Percentiles rank a stretch among this genome's conserved stretches.
Evolutionary conservation across 768 basidiomycete species (phyloP).

Genomic region (Saitozyma sp.): DNA sequence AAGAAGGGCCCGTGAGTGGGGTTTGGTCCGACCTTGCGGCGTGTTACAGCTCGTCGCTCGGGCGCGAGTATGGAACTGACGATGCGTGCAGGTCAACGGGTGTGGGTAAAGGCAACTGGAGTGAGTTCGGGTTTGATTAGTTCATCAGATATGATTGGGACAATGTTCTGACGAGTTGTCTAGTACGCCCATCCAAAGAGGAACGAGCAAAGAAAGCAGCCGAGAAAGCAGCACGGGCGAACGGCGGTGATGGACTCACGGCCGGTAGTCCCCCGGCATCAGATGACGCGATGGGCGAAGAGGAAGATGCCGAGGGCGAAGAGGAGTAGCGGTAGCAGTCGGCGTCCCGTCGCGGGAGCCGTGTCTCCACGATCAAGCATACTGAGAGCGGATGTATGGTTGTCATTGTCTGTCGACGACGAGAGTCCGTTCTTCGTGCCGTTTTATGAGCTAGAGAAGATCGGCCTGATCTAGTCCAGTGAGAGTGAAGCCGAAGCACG

Average conservation of each 20-base stretch:
- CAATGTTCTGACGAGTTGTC: conserved; percentile 8
- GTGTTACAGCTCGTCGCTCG: neutral
- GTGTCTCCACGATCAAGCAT: no score
- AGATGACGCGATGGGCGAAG: conserved; percentile 16
- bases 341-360: neutral
- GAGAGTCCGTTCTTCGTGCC: no score
- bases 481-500: no score
- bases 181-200: conserved; percentile 47
- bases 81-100: conserved; percentile 13
- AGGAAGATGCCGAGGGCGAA: conserved; percentile 40
- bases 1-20: conserved; percentile 36
- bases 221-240: conserved; percentile 17
- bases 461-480: no score
- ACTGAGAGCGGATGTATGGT: no score
- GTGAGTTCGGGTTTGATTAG: conserved; percentile 28
- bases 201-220: conserved; percentile 29
- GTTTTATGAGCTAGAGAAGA: no score
- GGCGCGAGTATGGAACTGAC: conserved; percentile 7
- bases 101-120: conserved; percentile 48
- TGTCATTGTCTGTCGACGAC: no score
- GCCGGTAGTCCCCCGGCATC: conserved; percentile 4
- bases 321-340: conserved; percentile 20
- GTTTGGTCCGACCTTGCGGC: neutral
- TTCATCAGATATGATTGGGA: neutral
- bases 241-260: conserved; percentile 1